phyloP scores from a whole-genome alignment of 2,329 filamentous ascomycete genomes.

The Aspergillus ochraceus region DNA sequence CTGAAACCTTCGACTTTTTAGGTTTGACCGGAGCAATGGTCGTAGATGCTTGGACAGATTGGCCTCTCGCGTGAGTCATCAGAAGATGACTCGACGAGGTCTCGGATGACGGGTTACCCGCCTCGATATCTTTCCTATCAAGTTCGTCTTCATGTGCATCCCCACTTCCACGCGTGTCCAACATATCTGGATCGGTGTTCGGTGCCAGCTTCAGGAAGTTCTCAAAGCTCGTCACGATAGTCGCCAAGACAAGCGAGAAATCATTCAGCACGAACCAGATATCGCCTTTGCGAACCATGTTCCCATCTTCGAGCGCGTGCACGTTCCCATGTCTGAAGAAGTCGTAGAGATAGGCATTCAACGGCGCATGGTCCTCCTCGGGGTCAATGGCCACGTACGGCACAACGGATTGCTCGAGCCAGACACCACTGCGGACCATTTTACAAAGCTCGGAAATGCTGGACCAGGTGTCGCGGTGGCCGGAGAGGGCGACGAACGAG shows the following conservation, averaged over 20 bases:
- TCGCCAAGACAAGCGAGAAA: slow-evolving; percentile 54
- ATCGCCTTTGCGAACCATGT: slow-evolving; percentile 65
- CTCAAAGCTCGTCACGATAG: slow-evolving; percentile 25
- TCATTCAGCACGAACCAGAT: slow-evolving; percentile 73
- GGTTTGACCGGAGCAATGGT: neutral
- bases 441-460: slow-evolving; percentile 68
- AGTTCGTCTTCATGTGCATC: neutral
- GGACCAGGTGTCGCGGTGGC: slow-evolving; percentile 56
- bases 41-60: neutral
- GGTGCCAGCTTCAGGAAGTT: neutral
- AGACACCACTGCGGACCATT: slow-evolving; percentile 66
- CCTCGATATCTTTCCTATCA: neutral
- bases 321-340: neutral
- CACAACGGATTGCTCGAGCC: slow-evolving; percentile 72
- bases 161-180: neutral
- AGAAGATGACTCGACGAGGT: neutral
- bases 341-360: neutral
- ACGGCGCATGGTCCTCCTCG: slow-evolving; percentile 27
- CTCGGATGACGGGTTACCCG: neutral
- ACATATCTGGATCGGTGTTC: neutral
- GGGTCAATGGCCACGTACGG: slow-evolving; percentile 66
- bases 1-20: slow-evolving; percentile 13
- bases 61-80: neutral
- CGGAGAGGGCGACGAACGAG: neutral
- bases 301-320: slow-evolving; percentile 55